Conservation (phyloP, 1,139 yeast genomes). For the Pichia sp. region DNA sequence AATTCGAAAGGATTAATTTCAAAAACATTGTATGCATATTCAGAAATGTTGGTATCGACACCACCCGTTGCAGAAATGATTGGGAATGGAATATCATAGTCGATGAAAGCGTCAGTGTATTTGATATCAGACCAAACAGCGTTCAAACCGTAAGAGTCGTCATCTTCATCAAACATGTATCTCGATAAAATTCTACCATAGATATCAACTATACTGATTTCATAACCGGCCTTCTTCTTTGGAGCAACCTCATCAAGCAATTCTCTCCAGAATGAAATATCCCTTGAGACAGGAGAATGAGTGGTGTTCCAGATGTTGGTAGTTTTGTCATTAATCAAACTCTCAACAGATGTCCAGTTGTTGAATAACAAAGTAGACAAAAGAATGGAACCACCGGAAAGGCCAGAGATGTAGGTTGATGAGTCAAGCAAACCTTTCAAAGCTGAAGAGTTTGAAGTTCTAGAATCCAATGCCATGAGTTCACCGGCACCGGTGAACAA, state of each 20-base stretch:
- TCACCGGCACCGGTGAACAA: conserved; percentile 66
- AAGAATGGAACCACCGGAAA: conserved; percentile 71
- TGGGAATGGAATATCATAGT: conserved; percentile 41
- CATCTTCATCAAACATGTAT: conserved; percentile 40
- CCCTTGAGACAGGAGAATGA: conserved; percentile 19
- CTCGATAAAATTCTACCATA: conserved; percentile 62
- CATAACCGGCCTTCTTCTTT: conserved; percentile 49
- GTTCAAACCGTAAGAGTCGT: conserved; percentile 36
- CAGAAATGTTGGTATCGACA: conserved; percentile 31
- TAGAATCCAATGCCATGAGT: conserved; percentile 48
- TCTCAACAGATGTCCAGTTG: conserved; percentile 43
- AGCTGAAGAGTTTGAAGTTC: conserved; percentile 32
- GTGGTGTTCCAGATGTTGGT: conserved; percentile 59
- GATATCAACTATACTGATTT: conserved; percentile 59
- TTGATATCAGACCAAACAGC: conserved; percentile 35
- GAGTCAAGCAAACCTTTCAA: conserved; percentile 53
- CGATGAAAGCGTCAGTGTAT: conserved; percentile 33
- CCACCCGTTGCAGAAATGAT: conserved; percentile 39
- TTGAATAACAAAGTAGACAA: conserved; percentile 47
- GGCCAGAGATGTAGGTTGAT: conserved; percentile 52
- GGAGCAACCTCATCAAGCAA: conserved; percentile 47
- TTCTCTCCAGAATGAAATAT: conserved; percentile 43
- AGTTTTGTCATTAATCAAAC: conserved; percentile 34
- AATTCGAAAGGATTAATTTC: conserved; percentile 67
- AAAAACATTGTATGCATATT: conserved; percentile 29